Evolutionary conservation across 2,329 filamentous ascomycete genomes (phyloP).

Genomic region (Fusarium continuum): DNA sequence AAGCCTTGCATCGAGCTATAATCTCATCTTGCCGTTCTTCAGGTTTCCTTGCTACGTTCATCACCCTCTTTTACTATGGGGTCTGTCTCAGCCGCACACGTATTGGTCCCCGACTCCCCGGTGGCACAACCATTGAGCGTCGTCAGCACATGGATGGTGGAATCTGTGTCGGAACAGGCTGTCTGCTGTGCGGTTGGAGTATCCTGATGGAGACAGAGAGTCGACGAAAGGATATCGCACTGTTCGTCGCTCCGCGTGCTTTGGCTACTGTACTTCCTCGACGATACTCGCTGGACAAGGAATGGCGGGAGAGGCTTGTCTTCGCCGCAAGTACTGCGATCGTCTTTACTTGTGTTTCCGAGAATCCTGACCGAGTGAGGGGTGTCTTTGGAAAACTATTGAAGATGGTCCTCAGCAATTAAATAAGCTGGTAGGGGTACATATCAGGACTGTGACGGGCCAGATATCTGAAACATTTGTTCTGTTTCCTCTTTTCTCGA

Average conservation of each 20-base stretch:
- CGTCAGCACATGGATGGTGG: conserved; percentile 67
- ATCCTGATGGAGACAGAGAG: conserved; percentile 74
- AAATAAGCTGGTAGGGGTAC: conserved; percentile 5
- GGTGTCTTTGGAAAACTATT: conserved; percentile 74
- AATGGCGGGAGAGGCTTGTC: conserved; percentile 72
- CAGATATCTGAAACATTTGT: neutral
- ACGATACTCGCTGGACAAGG: conserved; percentile 68
- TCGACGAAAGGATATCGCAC: conserved; percentile 76
- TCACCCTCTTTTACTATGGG: conserved; percentile 83
- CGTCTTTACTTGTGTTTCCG: conserved; percentile 72
- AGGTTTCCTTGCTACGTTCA: conserved; percentile 79
- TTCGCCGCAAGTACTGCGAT: conserved; percentile 76
- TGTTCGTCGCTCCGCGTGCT: conserved; percentile 84
- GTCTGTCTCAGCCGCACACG: conserved; percentile 81
- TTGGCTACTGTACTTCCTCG: conserved; percentile 78
- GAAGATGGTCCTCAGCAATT: conserved; percentile 57
- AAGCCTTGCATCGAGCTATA: conserved; percentile 62
- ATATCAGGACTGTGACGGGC: neutral
- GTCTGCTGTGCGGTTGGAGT: conserved; percentile 82
- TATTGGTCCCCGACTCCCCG: conserved; percentile 74
- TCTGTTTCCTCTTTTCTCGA: neutral
- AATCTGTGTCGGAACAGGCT: conserved; percentile 76
- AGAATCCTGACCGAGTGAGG: conserved; percentile 70
- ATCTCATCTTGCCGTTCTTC: conserved; percentile 74
- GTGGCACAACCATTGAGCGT: conserved; percentile 54